A percentile compares a stretch with the other conserved stretches of the same genome.
phyloP scores from a whole-genome alignment of 2,329 filamentous ascomycete species.

The Aspergillus melleus region DNA sequence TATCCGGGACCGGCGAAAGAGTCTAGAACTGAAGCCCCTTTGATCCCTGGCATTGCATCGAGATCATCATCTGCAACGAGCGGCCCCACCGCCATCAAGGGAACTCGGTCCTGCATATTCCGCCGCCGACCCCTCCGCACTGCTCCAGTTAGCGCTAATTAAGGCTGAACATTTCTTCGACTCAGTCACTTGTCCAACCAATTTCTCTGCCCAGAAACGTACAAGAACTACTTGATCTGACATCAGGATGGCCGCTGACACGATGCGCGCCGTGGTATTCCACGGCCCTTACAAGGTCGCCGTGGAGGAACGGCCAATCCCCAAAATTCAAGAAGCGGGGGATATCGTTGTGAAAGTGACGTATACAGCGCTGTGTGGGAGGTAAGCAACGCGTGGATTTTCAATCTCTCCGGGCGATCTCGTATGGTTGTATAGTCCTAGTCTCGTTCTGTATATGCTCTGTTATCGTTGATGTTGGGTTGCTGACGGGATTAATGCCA shows the following conservation, averaged over 20 bases:
- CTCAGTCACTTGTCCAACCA: neutral
- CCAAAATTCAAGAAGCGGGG: conserved; percentile 66
- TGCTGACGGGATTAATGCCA: conserved; percentile 33
- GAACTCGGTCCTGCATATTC: neutral
- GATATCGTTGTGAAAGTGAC: conserved; percentile 83
- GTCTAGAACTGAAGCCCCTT: neutral
- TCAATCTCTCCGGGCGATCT: neutral
- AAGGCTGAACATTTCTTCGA: neutral
- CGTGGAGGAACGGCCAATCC: conserved; percentile 77
- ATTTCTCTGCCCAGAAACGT: neutral
- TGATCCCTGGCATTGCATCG: neutral
- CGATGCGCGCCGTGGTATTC: conserved; percentile 89
- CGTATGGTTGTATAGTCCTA: neutral
- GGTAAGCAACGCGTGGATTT: conserved; percentile 54
- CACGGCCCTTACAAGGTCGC: conserved; percentile 73
- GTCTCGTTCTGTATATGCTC: neutral
- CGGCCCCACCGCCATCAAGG: neutral
- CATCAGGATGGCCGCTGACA: conserved; percentile 38
- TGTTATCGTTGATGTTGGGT: neutral
- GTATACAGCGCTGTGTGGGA: conserved; percentile 83
- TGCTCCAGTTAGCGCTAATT: neutral
- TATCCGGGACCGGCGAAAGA: neutral
- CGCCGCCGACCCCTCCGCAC: neutral
- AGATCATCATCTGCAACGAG: neutral
- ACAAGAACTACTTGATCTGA: neutral